Base-by-base conservation (phyloP, 1,139 yeast species). In the Candida neerlandica region DNA sequence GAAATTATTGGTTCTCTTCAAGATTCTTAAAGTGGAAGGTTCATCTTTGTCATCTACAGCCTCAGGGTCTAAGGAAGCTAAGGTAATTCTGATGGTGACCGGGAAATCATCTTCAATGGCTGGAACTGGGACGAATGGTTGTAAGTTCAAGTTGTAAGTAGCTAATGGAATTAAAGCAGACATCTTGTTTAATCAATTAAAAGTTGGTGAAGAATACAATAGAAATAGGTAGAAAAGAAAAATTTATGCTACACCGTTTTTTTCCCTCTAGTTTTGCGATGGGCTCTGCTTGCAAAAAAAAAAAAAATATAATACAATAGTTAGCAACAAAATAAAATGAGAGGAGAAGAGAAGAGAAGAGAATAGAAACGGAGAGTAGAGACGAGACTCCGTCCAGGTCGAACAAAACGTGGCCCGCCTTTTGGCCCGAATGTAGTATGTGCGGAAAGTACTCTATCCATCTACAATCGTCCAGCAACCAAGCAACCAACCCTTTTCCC, bases 1-100 rank as follows among this genome's bases (percentile, higher is more conserved):
- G 60, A 79, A 75, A 46, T 77, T 80, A 54, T 81, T 75, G 59
- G 82, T 77, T 66, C 85, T 81, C 81, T 91, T 91, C 68, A 94
- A 81, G 65, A 92, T 81, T 76, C 96, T 87, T 65, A 94, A 79
- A 60, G 96, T 89, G 33, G 96, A 85, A 58, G 98, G 98, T 60
- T 80, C 83, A 58, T 79, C 85, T 64, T 89, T 89, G 64, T 89
- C 95, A 63, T 88, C 90, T 54, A 83, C 81, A 40, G 87, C 75
- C 64, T 84, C 89, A 55, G 97, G 96, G 72, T 94, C 97, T 63
- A 94, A 80, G 52, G 99, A 96, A 59, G 97, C 99, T 81, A 94
- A 82, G 51, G 98, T 92, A 64, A 94, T 70, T 72, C 96, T 88
- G 60, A 94, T 83, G 57, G 97, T 86, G 58, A 89, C 86, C 48